Evolutionary conservation across 805 yeast species (phyloP).

Genomic region (Priceomyces medius): DNA sequence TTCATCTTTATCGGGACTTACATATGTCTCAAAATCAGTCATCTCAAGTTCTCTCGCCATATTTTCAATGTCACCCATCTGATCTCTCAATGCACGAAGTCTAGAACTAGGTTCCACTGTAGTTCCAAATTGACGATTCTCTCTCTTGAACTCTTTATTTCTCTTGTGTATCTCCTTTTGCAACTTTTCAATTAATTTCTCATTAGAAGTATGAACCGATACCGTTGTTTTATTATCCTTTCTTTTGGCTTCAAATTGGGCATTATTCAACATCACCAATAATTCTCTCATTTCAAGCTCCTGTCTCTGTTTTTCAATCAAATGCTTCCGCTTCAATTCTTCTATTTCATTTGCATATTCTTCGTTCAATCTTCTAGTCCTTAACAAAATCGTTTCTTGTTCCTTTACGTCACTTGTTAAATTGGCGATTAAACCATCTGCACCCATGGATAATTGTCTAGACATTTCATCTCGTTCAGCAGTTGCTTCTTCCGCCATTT

Average conservation of each 20-base stretch:
- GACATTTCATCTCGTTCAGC: conserved; percentile 64
- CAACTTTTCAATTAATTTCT: conserved; percentile 39
- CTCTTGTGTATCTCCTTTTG: conserved; percentile 47
- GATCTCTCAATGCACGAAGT: conserved; percentile 69
- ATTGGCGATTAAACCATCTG: conserved; percentile 66
- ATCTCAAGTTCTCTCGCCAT: conserved; percentile 85
- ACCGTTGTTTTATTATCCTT: conserved; percentile 33
- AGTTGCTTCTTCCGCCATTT: conserved; percentile 52
- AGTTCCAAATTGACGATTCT: conserved; percentile 46
- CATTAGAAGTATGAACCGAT: conserved; percentile 33
- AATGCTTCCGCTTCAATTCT: conserved; percentile 57
- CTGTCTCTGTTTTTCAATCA: conserved; percentile 70
- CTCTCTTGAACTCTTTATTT: conserved; percentile 47
- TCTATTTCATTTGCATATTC: conserved; percentile 61
- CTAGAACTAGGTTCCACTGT: conserved; percentile 75
- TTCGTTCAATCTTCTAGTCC: conserved; percentile 61
- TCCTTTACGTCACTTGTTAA: conserved; percentile 63
- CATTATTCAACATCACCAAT: conserved; percentile 58
- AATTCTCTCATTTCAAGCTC: conserved; percentile 77
- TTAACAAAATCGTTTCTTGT: conserved; percentile 54
- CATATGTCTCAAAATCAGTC: conserved; percentile 65
- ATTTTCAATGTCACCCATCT: conserved; percentile 80
- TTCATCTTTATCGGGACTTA: conserved; percentile 3
- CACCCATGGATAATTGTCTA: conserved; percentile 68
- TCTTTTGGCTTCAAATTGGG: conserved; percentile 33